Evolutionary conservation across 768 basidiomycete genomes (phyloP), one percentile per base, ranked within the genome.

Genomic region (Hygrophoropsis aurantiaca): DNA sequence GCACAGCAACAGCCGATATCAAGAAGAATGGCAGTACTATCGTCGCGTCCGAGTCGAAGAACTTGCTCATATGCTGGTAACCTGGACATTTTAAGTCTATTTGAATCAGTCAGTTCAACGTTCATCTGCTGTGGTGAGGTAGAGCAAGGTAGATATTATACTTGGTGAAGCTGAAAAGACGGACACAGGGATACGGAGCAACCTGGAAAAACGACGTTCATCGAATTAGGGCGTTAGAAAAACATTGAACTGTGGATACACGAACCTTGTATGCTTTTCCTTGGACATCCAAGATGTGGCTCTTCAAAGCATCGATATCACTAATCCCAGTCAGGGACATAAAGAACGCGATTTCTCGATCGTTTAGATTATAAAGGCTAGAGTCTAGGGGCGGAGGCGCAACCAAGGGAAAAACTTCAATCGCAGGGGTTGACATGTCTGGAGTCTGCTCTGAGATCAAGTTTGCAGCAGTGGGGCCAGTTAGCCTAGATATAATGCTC

Each of bases 1-100:
- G 41, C 47, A 72, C 70, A 58, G 53, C 69, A 70, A 50, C 71
- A 71, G 3, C 67, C 71, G 3, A 73, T 57, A 36, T 73, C 73
- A 8, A 74, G 61, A 25, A 71, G 59, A 20, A 74, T 60, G 2
- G 71, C 62, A 10, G 53, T 59, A 8, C 47, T n/a, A 27, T 67
- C 60, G 15, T 62, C 61, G 38, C 53, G 58, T 2, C 61, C 68
- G 1, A 72, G 49, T 24, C 58, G 50, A 11, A 71, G 56, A 15
- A 69, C 45, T 9, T 43, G 23, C 8, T 48, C 13, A 47, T 54
- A 58, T 4, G 43, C 50, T 6, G 42, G 42, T 13, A 44, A 19
- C 5, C 42, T 24, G 21, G 42, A 27, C 11, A 44, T 44, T 27
- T 44, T 44, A 13, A 44, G 19, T 7, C 42, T 44, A n/a, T 30